Percentiles rank a stretch among this genome's conserved stretches.
phyloP scores from a whole-genome alignment of 106 monocot genomes.

The Acorus gramineus region DNA sequence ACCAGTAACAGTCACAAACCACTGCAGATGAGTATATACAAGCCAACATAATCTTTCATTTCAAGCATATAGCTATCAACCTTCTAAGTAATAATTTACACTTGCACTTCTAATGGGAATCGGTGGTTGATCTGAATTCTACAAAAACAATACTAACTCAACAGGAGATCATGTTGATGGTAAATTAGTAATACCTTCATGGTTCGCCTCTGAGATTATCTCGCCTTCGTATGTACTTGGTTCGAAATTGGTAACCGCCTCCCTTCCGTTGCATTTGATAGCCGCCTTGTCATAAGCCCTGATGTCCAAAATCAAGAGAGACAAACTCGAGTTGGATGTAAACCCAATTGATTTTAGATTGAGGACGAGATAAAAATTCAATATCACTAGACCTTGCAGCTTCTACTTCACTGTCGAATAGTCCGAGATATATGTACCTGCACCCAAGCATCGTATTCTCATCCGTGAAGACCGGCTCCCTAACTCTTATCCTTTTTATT shows the following conservation, averaged over 20 bases:
- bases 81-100: too few species aligned
- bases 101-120: too few species aligned
- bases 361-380: too few species aligned
- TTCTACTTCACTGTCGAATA: constrained; percentile 77
- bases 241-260: constrained; percentile 88
- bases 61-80: too few species aligned
- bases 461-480: constrained; percentile 16
- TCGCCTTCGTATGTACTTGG: constrained; percentile 50
- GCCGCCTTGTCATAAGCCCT: constrained; percentile 88
- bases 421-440: constrained; percentile 92
- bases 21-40: too few species aligned
- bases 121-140: background rate
- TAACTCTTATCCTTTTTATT: background rate
- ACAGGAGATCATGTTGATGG: background rate
- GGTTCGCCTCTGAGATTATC: constrained; percentile 13
- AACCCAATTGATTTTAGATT: background rate
- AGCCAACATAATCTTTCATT: too few species aligned
- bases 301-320: constrained; percentile 7
- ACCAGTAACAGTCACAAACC: too few species aligned
- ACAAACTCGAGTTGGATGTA: constrained; percentile 6
- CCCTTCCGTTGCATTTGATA: constrained; percentile 77
- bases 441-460: constrained; percentile 34
- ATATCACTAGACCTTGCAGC: constrained; percentile 55
- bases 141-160: background rate
- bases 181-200: constrained; percentile 20